These are phyloP conservation scores for Boletus tomentosulus DNA, from an alignment of 768 basidiomycete genomes.

Conservation along the genomic window DNA sequence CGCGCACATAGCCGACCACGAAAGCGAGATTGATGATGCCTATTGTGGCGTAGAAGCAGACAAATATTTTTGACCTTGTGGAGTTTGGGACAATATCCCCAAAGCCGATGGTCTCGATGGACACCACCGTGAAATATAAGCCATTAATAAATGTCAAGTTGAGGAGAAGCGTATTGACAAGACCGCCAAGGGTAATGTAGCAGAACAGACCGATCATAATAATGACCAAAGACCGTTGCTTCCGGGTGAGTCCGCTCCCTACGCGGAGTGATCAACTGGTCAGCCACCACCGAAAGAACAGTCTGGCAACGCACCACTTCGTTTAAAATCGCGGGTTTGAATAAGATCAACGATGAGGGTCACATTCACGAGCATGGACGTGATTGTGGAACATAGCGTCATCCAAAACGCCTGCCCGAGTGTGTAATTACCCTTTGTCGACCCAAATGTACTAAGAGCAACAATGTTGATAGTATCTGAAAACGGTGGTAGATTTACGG, in stretches of 20 bases:
- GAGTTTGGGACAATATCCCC: constrained; percentile 65
- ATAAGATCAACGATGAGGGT: constrained; percentile 63
- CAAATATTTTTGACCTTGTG: constrained; percentile 53
- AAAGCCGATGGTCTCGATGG: constrained; percentile 72
- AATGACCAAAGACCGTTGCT: constrained; percentile 76
- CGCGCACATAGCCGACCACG: constrained; percentile 60
- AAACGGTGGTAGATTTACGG: not conserved
- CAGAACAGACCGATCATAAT: constrained; percentile 69
- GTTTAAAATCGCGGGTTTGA: constrained; percentile 56
- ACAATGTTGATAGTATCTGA: constrained; percentile 68
- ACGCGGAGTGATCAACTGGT: not conserved
- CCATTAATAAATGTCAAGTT: constrained; percentile 63
- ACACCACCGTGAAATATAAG: constrained; percentile 72
- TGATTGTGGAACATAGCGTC: constrained; percentile 69
- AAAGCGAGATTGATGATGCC: constrained; percentile 65
- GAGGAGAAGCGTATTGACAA: constrained; percentile 49
- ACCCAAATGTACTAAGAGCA: constrained; percentile 57
- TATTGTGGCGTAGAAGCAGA: constrained; percentile 51
- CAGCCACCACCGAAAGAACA: not conserved
- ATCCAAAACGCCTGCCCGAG: constrained; percentile 74
- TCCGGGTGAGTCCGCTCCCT: constrained; percentile 79
- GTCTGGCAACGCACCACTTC: constrained; percentile 45
- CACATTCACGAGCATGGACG: constrained; percentile 60
- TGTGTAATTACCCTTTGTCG: constrained; percentile 61
- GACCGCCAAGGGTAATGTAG: constrained; percentile 71